A percentile compares a stretch with the other conserved stretches of the same genome.
Conservation (phyloP, 208 protist species). For the Phytomonas francai region DNA sequence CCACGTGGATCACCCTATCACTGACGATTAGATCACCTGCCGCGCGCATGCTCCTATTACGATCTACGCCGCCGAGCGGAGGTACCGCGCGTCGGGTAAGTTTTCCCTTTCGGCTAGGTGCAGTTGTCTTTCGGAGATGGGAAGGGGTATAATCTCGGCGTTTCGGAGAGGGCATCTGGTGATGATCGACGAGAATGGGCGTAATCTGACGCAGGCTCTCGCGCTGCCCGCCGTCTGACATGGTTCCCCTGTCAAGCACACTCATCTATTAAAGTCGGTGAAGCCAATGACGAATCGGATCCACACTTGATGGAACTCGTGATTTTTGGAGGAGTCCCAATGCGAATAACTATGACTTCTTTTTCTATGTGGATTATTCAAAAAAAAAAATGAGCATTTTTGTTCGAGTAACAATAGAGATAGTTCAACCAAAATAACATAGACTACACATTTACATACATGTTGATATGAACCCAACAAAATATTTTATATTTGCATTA, state of each 20-base stretch:
- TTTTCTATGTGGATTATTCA: neutral
- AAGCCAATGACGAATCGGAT: neutral
- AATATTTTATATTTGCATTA: neutral
- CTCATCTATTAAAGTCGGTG: neutral
- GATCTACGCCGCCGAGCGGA: neutral
- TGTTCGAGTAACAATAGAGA: neutral
- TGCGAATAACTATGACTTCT: neutral
- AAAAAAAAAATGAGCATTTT: neutral
- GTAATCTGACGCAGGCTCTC: neutral
- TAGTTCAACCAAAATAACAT: too few species aligned
- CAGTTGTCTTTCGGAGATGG: neutral
- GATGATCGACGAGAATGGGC: neutral
- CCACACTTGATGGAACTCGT: neutral
- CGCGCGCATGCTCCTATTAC: constrained; percentile 3
- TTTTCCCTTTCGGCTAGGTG: neutral
- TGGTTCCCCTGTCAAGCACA: neutral
- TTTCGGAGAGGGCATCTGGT: neutral
- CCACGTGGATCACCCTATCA: constrained; percentile 43
- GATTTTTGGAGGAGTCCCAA: neutral
- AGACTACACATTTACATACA: constrained; percentile 8
- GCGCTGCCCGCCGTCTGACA: neutral
- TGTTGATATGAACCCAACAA: constrained; percentile 3
- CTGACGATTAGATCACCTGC: constrained; percentile 43
- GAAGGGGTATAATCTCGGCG: neutral
- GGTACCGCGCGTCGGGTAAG: neutral